phyloP scores from a whole-genome alignment of 2,329 filamentous ascomycete species.

The Pyricularia pennisetigena region DNA sequence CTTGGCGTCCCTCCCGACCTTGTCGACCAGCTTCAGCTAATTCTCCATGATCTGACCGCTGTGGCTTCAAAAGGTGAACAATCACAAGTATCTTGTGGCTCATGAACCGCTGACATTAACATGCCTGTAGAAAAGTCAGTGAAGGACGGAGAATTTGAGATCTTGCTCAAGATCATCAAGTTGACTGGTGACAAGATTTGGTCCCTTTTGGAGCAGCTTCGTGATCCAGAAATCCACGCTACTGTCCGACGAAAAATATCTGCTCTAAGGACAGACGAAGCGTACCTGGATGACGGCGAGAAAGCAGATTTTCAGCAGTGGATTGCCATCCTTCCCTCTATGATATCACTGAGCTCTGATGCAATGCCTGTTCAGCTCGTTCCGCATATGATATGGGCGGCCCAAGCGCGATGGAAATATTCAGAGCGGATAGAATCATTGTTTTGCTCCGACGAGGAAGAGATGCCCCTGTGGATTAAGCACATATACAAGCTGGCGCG shows the following conservation, averaged over 20 bases:
- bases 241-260: background rate
- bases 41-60: constrained; percentile 11
- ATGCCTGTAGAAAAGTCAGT: background rate
- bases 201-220: constrained; percentile 7
- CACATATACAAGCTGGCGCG: constrained; percentile 12
- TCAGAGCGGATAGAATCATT: constrained; percentile 9
- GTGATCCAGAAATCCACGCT: constrained; percentile 4
- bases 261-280: background rate
- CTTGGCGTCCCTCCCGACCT: constrained; percentile 13
- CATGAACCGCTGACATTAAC: background rate
- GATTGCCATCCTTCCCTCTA: background rate
- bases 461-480: constrained; percentile 10
- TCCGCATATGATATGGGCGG: constrained; percentile 11
- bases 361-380: constrained; percentile 1
- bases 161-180: constrained; percentile 4
- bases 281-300: background rate
- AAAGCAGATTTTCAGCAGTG: background rate
- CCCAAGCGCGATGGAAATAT: constrained; percentile 10
- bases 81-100: background rate
- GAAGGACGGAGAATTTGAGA: background rate
- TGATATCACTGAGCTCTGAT: background rate
- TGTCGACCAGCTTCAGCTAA: constrained; percentile 10
- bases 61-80: constrained; percentile 11
- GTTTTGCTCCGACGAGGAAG: constrained; percentile 5
- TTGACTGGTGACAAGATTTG: constrained; percentile 5